Conservation (phyloP, 495 filamentous ascomycete genomes). For the Hypoxylon lenormandii region DNA sequence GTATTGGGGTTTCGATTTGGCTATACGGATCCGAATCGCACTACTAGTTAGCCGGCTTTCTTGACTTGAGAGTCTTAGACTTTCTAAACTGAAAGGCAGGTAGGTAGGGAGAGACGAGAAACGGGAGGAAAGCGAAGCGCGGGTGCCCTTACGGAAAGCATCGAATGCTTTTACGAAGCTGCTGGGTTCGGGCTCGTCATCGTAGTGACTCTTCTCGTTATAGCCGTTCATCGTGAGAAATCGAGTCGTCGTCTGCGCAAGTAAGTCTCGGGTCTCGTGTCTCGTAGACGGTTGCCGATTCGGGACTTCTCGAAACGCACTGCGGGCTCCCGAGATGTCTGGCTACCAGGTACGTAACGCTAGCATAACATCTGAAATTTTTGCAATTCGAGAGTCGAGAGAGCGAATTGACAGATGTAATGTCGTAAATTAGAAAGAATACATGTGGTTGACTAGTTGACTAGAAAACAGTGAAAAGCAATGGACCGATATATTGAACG, state of each 20-base stretch:
- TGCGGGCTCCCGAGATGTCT: slow-evolving; percentile 40
- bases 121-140: background rate
- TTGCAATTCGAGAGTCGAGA: slow-evolving; percentile 8
- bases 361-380: slow-evolving; percentile 39
- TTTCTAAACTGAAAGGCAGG: background rate
- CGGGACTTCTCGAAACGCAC: slow-evolving; percentile 35
- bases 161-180: slow-evolving; percentile 86
- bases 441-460: no score
- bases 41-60: slow-evolving; percentile 43
- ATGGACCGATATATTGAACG: no score
- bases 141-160: slow-evolving; percentile 84
- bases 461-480: background rate
- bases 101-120: background rate
- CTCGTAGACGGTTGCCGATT: slow-evolving; percentile 12
- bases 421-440: background rate
- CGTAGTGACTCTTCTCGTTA: slow-evolving; percentile 76
- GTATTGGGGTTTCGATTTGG: slow-evolving; percentile 96
- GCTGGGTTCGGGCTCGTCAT: slow-evolving; percentile 76
- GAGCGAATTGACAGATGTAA: background rate
- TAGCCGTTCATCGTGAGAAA: slow-evolving; percentile 66
- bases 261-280: background rate
- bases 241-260: background rate
- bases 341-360: slow-evolving; percentile 15
- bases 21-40: slow-evolving; percentile 61
- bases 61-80: background rate